phyloP scores from a whole-genome alignment of 148 eudicot genomes.

The Dysphania ambrosioides region DNA sequence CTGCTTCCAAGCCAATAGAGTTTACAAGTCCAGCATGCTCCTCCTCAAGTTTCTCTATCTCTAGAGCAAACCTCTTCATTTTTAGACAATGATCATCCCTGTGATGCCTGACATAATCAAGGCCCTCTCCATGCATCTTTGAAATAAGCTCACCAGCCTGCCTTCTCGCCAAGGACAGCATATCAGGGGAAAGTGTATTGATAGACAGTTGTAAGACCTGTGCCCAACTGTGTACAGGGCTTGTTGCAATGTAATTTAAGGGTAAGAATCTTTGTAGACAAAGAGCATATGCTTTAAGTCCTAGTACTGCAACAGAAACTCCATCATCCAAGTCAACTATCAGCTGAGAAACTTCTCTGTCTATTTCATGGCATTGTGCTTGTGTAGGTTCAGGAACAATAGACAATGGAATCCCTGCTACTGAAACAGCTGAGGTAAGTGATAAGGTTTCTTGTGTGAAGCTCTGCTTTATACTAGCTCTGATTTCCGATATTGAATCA shows the following conservation, averaged over 20 bases:
- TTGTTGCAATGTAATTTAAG: constrained; percentile 84
- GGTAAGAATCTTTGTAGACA: constrained; percentile 84
- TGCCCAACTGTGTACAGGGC: constrained; percentile 89
- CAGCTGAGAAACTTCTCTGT: constrained; percentile 72
- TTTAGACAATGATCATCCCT: constrained; percentile 63
- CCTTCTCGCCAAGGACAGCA: constrained; percentile 58
- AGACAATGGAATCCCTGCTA: constrained; percentile 86
- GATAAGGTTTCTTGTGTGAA: constrained; percentile 58
- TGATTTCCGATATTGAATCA: constrained; percentile 64
- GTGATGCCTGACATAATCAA: constrained; percentile 41
- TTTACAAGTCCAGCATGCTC: constrained; percentile 64
- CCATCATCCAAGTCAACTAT: constrained; percentile 70
- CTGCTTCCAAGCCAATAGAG: constrained; percentile 69
- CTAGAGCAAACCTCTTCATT: constrained; percentile 68
- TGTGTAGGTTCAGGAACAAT: constrained; percentile 98
- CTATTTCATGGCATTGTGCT: constrained; percentile 87
- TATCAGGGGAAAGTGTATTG: constrained; percentile 61
- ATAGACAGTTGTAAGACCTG: constrained; percentile 69
- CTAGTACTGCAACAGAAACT: constrained; percentile 60
- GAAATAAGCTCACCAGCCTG: constrained; percentile 79
- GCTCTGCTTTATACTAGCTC: constrained; percentile 44
- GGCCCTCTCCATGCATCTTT: constrained; percentile 43
- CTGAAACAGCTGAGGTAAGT: constrained; percentile 76
- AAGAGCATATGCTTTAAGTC: constrained; percentile 78
- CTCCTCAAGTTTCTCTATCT: constrained; percentile 70